Evolutionary conservation across 345 rosid genomes (phyloP).

Genomic region (Murraya koenigii): DNA sequence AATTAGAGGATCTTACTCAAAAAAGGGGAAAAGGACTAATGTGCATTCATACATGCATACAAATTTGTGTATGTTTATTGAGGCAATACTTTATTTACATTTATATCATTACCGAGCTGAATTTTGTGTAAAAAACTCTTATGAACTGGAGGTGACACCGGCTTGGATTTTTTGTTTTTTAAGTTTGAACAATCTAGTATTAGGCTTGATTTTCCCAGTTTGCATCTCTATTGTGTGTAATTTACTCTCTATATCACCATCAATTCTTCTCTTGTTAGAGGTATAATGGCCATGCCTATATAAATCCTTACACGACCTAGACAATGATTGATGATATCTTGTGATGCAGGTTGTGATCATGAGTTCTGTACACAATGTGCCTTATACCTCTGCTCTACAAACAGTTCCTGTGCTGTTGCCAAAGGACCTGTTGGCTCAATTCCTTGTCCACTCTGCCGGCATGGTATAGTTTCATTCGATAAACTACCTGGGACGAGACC

Average conservation of each 20-base stretch:
- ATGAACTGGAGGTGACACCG: not conserved
- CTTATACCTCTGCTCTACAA: slow-evolving; percentile 78
- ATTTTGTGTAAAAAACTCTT: not conserved
- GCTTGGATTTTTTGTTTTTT: too few relatives aligned
- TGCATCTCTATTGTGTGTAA: not conserved
- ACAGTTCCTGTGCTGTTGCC: slow-evolving; percentile 40
- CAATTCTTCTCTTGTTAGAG: not conserved
- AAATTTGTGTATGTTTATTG: not conserved
- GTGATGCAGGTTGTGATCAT: slow-evolving; percentile 73
- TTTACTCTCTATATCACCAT: not conserved
- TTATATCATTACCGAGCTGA: not conserved
- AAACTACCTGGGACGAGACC: slow-evolving; percentile 56
- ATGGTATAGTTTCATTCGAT: slow-evolving; percentile 74
- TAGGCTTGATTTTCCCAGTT: not conserved
- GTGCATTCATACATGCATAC: not conserved
- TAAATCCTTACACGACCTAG: not conserved
- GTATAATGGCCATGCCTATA: not conserved
- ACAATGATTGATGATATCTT: not conserved
- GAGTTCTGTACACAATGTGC: slow-evolving; percentile 90
- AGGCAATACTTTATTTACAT: not conserved
- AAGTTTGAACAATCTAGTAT: not conserved
- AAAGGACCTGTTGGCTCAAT: slow-evolving; percentile 69
- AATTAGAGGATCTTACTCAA: too few relatives aligned
- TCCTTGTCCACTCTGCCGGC: slow-evolving; percentile 89
- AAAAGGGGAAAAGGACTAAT: not conserved